Evolutionary conservation across 2,329 filamentous ascomycete genomes (phyloP).

Genomic region (Eutypella sp.): DNA sequence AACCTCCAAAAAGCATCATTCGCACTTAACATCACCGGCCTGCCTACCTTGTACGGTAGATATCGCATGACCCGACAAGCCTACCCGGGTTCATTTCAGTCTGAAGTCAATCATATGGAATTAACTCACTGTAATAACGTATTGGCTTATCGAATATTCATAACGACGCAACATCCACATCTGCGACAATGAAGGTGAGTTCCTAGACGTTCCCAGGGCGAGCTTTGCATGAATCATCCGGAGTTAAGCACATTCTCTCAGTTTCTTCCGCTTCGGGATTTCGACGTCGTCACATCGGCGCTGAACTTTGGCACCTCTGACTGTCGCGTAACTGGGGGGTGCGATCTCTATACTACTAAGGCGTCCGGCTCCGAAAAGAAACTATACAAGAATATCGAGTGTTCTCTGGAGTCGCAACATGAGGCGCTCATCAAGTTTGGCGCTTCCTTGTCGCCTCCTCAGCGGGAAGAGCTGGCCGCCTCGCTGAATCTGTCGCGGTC

Average conservation of each 20-base stretch:
- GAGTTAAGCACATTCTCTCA: conserved; percentile 33
- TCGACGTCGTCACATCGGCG: conserved; percentile 85
- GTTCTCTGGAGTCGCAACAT: conserved; percentile 86
- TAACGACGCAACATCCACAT: neutral
- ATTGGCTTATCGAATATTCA: neutral
- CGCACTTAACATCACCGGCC: too few relatives aligned
- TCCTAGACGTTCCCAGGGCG: neutral
- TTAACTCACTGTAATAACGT: conserved; percentile 7
- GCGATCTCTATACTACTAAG: conserved; percentile 96
- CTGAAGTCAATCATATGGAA: neutral
- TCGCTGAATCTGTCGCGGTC: conserved; percentile 74
- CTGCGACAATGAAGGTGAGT: conserved; percentile 25
- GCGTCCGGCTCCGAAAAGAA: conserved; percentile 95
- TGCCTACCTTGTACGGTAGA: neutral
- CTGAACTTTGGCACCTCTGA: conserved; percentile 95
- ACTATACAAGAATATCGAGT: conserved; percentile 91
- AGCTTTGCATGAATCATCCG: neutral
- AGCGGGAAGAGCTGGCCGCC: conserved; percentile 63
- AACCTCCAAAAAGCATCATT: too few relatives aligned
- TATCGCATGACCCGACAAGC: neutral
- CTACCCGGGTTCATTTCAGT: neutral
- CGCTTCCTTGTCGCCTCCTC: conserved; percentile 79
- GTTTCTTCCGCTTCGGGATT: conserved; percentile 88
- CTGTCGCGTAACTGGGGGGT: conserved; percentile 85
- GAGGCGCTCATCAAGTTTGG: conserved; percentile 81